Evolutionary conservation across 2,329 filamentous ascomycete species (phyloP), one percentile per base, ranked within the genome.

Genomic region (Pseudogymnoascus sp.): DNA sequence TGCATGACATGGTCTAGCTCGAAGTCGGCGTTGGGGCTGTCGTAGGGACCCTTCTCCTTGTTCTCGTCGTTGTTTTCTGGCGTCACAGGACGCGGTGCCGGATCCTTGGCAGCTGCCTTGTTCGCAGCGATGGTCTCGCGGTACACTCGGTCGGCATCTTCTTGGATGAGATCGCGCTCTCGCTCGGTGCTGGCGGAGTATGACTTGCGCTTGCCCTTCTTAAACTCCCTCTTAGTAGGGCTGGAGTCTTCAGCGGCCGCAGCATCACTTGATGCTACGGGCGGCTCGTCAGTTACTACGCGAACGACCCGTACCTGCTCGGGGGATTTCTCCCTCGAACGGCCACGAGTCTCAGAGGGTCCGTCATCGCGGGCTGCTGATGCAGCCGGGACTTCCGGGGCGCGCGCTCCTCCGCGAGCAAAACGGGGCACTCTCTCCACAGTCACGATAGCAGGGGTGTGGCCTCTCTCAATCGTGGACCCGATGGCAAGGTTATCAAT

Each of bases 1-100:
- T 79, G 77, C 66, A 87, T 79, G 65, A 82, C 75, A 68, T 86
- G 81, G 71, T 88, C 85, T 65, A 87, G 82, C 62, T 77, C 78
- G 62, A 88, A 84, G 71, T 88, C 85, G n/a, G 85, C 85, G 69
- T 88, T 79, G 1, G 85, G 85, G 6, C 75, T 81, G 67, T 82
- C 83, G 64, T 83, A 88, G 7, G 74, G 79, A 63, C 78, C 80
- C 73, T 81, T 81, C 10, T 74, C 69, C 1, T 73, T 68, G 8
- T 77, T 74, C 64, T 71, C 72, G 1, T 41, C 34, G 4, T 77
- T 74, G 34, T 80, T 77, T 63, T 74, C 71, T 10, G 85, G 83
- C 1, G 83, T 82, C 62, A 83, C 79, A 64, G 87, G 83, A 60
- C 77, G 77, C 54, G 79, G 71, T 14, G 78, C 70, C 2, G 74